phyloP scores from a whole-genome alignment of 768 basidiomycete species.

The Cystoderma amianthinum region DNA sequence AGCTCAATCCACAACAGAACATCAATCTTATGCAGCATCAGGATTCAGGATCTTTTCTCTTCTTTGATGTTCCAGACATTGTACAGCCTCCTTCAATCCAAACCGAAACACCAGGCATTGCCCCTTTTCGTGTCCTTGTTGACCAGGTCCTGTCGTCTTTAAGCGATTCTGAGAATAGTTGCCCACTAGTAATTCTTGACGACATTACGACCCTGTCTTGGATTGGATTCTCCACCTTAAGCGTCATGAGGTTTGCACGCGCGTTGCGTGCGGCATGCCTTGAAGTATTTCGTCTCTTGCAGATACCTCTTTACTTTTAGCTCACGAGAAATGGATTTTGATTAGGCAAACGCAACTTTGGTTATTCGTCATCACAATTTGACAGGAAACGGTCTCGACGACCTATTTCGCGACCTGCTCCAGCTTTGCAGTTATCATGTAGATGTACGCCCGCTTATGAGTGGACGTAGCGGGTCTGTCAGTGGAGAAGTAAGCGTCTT shows the following conservation, averaged over 20 bases:
- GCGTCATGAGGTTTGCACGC: constrained; percentile 51
- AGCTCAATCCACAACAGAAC: constrained; percentile 20
- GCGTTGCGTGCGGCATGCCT: constrained; percentile 50
- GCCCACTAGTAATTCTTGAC: constrained; percentile 57
- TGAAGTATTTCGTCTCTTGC: too few relatives aligned
- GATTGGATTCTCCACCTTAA: constrained; percentile 50
- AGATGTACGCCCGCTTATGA: constrained; percentile 64
- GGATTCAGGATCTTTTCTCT: constrained; percentile 33
- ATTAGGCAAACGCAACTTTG: constrained; percentile 45
- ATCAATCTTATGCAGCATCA: constrained; percentile 28
- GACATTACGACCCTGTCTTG: constrained; percentile 64
- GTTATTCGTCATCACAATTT: constrained; percentile 61
- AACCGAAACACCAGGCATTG: constrained; percentile 15
- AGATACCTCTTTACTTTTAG: background rate
- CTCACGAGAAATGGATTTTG: constrained; percentile 2
- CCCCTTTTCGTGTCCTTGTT: constrained; percentile 25
- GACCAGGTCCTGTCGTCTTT: constrained; percentile 25
- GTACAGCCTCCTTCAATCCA: constrained; percentile 11
- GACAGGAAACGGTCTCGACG: constrained; percentile 48
- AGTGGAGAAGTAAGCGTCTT: constrained; percentile 58
- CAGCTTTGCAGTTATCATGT: constrained; percentile 65
- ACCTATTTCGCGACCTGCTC: constrained; percentile 49
- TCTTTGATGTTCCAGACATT: constrained; percentile 38
- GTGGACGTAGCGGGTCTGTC: constrained; percentile 71
- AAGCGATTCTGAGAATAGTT: constrained; percentile 4